Evolutionary conservation across 2,329 filamentous ascomycete species (phyloP), one percentile per base, ranked within the genome.

Genomic region (Rutstroemia sp.): DNA sequence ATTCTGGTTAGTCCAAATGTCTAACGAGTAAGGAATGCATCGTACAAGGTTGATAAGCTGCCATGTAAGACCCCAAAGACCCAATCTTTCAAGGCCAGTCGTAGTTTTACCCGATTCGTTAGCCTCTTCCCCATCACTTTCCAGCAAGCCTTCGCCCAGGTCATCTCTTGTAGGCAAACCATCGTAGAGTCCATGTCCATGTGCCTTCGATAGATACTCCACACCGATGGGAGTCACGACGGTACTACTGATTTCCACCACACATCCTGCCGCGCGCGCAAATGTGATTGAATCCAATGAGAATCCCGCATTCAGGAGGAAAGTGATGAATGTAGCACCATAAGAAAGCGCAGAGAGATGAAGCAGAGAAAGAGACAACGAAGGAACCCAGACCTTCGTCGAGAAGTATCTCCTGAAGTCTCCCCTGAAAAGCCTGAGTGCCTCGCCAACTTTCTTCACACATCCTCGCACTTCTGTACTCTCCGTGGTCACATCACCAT

Each of bases 281-380:
- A 72, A 62, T 2, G 76, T 79, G 34, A 82, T 75, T 4, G 73
- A 64, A 8, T 74, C 68, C 3, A 78, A 70, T 0, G 69, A 76
- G 57, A 78, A 79, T 0, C 76, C 77, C 3, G 72, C 68, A 39
- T 75, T 74, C 3, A 82, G 71, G 3, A 82, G 69, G 57, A 78
- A 82, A 0, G 79, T 81, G 42, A 80, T 71, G 72, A 82, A 81
- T 6, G 78, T 78, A 1, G 75, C 75, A 1, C 75, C 71, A 62
- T 81, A 82, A 1, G 77, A 76, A 16, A 83, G 68, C 16, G 81
- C 78, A 1, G 79, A 82, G 37, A 82, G 69, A 63, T 81, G 78
- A 14, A 81, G 72, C 3, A 81, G 64, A 9, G 75, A 73, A 7
- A 80, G 65, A 2, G 78, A 72, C 12, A 80, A 67, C 0, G 78